phyloP scores from a whole-genome alignment of 306 rosid genomes.

The Trifolium fragiferum region DNA sequence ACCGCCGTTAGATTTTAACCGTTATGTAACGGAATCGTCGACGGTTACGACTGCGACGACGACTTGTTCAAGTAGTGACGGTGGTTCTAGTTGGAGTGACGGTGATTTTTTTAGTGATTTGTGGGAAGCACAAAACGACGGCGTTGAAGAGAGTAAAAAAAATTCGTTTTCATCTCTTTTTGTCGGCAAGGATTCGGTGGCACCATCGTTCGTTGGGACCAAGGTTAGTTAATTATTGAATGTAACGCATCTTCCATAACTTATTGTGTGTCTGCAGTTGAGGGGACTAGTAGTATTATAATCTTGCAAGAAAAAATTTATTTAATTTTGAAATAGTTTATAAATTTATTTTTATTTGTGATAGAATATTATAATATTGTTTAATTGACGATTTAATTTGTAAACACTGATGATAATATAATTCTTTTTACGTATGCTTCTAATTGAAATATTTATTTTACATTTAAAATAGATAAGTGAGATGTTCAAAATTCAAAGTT shows the following conservation, averaged over 20 bases:
- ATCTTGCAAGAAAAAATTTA: too few species aligned
- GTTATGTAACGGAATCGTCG: constrained; percentile 10
- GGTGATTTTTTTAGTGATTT: constrained; percentile 69
- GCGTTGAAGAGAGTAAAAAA: constrained; percentile 40
- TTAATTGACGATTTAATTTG: too few species aligned
- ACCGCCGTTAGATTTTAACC: constrained; percentile 47
- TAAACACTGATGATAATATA: too few species aligned
- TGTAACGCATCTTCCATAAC: constrained; percentile 35
- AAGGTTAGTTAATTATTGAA: constrained; percentile 55
- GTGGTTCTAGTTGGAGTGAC: constrained; percentile 80
- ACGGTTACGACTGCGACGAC: constrained; percentile 44
- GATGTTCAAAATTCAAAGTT: too few species aligned
- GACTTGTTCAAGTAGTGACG: constrained; percentile 32
- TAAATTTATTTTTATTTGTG: too few species aligned
- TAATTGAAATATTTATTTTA: too few species aligned
- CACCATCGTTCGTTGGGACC: constrained; percentile 20
- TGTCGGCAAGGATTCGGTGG: constrained; percentile 62
- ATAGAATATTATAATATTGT: too few species aligned
- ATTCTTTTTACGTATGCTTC: too few species aligned
- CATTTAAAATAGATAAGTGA: too few species aligned
- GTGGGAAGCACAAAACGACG: constrained; percentile 48
- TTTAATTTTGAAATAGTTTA: too few species aligned
- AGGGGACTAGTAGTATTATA: not conserved
- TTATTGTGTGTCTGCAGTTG: constrained; percentile 37
- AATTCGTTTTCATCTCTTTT: constrained; percentile 43